Evolutionary conservation across 2,329 filamentous ascomycete species (phyloP), one percentile per base, ranked within the genome.

Genomic region (Leptosphaerulina australis): DNA sequence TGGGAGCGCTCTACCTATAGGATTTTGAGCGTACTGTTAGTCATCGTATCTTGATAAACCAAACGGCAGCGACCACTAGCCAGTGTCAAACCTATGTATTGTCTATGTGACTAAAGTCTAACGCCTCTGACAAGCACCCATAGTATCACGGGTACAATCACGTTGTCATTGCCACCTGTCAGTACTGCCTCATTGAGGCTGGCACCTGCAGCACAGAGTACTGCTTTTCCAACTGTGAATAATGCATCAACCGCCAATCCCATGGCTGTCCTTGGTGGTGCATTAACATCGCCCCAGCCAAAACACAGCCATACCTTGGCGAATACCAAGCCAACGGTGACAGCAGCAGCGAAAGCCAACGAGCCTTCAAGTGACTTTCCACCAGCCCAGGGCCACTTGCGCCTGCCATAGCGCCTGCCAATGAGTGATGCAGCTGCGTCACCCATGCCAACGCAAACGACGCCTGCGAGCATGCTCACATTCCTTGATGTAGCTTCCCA

Each of bases 81-180:
- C 10, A n/a, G 5, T 47, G n/a, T 31, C 5, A 11, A 15, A 8
- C 28, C 11, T n/a, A 35, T 35, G 35, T 18, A 22, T 45, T 35
- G 21, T 50, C 36, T 46, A 46, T 31, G 9, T 17, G 21, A 10
- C 46, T 58, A 70, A 28, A 70, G 49, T 46, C 81, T 81, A 53
- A 93, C 73, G 15, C 90, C 90, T 74, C 93, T 88, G 29, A 96
- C 91, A 64, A 96, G 86, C 52, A 92, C 83, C 94, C 94, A 99
- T 53, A 99, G 76, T 40, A 96, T 86, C 49, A 99, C 85, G 3
- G 94, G 94, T 57, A 97, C 93, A 57, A 97, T 87, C 14, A 99
- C 94, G 78, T 99, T 99, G 79, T 99, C 94, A 73, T 99, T 99
- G 22, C 93, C 94, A 2, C 94, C 94, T 11, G 94, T 97, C 57